Base-by-base conservation (phyloP, 306 rosid species). In the Malus fusca region DNA sequence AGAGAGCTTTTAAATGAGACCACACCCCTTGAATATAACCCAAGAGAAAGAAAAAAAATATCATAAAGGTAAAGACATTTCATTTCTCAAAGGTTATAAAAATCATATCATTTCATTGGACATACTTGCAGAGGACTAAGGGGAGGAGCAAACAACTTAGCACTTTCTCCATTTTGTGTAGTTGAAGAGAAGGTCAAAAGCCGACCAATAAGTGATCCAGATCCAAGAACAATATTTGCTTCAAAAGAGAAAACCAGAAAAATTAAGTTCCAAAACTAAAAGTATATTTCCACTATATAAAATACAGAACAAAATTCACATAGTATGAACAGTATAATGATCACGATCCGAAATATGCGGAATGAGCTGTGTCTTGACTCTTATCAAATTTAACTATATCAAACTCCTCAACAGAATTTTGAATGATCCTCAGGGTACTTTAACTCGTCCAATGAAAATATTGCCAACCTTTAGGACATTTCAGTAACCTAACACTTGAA, bases 101-200 rank as follows among this genome's bases (percentile, higher is more conserved):
- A 59, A 74, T 82, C 77, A 62, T 69, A 75, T 30, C 59, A 30
- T 44, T 21, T 63, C 73, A 60, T 12, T 30, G 48, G 71, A 84
- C 75, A 78, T 87, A 95, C 99, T 96, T 90, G 97, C 76, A 90
- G 69, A 66, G 84, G 89, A 79, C 88, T 88, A 76, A 89, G 90
- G 64, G 96, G 46, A 51, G 87, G 77, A 82, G 85, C 74, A 71
- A 77, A 69, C 78, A 84, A 67, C 82, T 81, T 77, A 77, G 79
- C 75, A 62, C 33, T 74, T 86, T 80, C 82, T 75, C 86, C 80
- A 81, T 72, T 84, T 77, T 77, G 78, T 22, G 75, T 46, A 56
- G 61, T 68, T 72, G 85, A 78, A 75, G 87, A 72, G 74, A 88
- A 68, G 58, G 97, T 79, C 68, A 92, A 77, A 84, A 95, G 69